Conservation (phyloP, 2,329 filamentous ascomycete genomes). For the Pyrenochaeta sp. region DNA sequence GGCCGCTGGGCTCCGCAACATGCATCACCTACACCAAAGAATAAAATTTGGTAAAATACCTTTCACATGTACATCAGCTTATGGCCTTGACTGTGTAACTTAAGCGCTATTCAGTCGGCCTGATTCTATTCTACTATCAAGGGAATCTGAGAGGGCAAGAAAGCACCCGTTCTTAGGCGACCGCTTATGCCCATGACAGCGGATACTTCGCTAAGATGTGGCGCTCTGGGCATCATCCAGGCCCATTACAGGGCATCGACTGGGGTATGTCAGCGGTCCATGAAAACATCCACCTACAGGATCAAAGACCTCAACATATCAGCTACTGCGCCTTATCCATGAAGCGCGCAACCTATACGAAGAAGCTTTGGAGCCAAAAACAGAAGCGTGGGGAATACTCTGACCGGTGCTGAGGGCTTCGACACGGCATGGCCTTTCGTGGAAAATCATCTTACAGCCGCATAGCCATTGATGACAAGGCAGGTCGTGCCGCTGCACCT, state of each 20-base stretch:
- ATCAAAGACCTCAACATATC: constrained; percentile 6
- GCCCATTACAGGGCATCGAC: constrained; percentile 9
- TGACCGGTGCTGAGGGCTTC: neutral
- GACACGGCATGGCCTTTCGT: neutral
- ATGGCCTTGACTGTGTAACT: constrained; percentile 1
- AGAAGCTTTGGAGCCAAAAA: neutral
- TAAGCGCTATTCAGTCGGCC: constrained; percentile 5
- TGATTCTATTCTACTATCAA: constrained; percentile 5
- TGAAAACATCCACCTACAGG: neutral
- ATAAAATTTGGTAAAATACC: constrained; percentile 3
- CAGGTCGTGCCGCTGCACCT: constrained; percentile 1
- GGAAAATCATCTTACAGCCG: neutral
- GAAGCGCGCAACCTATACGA: neutral
- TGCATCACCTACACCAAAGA: neutral
- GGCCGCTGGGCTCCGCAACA: constrained; percentile 10
- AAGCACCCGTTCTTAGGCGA: constrained; percentile 25
- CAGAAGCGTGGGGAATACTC: neutral
- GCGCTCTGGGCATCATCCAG: constrained; percentile 19
- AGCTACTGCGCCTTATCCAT: neutral
- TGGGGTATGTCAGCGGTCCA: neutral
- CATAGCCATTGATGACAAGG: constrained; percentile 3
- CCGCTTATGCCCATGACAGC: constrained; percentile 27
- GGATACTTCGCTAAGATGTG: constrained; percentile 23
- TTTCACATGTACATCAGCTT: constrained; percentile 9
- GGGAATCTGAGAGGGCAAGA: constrained; percentile 8